Evolutionary conservation across 495 filamentous ascomycete genomes (phyloP).

Genomic region (Neurospora tetraspora): DNA sequence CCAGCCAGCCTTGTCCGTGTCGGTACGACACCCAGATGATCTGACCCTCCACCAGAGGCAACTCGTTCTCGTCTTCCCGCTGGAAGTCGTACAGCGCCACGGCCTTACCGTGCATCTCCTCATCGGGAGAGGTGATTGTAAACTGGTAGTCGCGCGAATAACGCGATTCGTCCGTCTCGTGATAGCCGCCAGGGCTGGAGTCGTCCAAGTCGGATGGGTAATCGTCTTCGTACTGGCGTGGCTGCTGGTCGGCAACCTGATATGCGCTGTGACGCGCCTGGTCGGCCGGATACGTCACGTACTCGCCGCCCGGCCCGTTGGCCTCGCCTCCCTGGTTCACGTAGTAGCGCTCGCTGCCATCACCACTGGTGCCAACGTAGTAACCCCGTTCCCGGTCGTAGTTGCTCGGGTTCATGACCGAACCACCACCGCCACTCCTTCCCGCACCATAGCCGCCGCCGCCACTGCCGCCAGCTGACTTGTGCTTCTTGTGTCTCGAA

Average conservation of each 20-base stretch:
- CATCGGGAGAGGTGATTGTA: slow-evolving; percentile 87
- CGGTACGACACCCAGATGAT: slow-evolving; percentile 94
- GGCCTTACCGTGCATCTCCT: slow-evolving; percentile 96
- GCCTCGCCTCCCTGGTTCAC: slow-evolving; percentile 58
- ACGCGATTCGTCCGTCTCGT: slow-evolving; percentile 49
- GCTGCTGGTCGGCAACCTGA: slow-evolving; percentile 30
- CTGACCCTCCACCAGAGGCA: slow-evolving; percentile 86
- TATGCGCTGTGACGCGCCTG: slow-evolving; percentile 45
- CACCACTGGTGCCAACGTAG: slow-evolving; percentile 55
- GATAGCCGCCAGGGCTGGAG: slow-evolving; percentile 37
- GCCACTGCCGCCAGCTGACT: slow-evolving; percentile 49
- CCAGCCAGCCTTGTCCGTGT: slow-evolving; percentile 93
- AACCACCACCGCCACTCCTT: slow-evolving; percentile 23
- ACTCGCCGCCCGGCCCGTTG: slow-evolving; percentile 68
- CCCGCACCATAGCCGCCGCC: slow-evolving; percentile 20
- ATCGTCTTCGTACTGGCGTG: slow-evolving; percentile 46
- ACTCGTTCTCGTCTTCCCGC: slow-evolving; percentile 91
- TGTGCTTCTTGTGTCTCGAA: slow-evolving; percentile 73
- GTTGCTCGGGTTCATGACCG: slow-evolving; percentile 31
- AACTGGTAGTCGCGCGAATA: slow-evolving; percentile 89
- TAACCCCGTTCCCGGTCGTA: slow-evolving; percentile 49
- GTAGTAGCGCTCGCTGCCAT: slow-evolving; percentile 72
- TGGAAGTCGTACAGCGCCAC: slow-evolving; percentile 93
- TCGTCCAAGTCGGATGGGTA: slow-evolving; percentile 54
- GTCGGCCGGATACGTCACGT: slow-evolving; percentile 65